phyloP scores from a whole-genome alignment of 257 asterid genomes.

The Solanum ossicruentum region DNA sequence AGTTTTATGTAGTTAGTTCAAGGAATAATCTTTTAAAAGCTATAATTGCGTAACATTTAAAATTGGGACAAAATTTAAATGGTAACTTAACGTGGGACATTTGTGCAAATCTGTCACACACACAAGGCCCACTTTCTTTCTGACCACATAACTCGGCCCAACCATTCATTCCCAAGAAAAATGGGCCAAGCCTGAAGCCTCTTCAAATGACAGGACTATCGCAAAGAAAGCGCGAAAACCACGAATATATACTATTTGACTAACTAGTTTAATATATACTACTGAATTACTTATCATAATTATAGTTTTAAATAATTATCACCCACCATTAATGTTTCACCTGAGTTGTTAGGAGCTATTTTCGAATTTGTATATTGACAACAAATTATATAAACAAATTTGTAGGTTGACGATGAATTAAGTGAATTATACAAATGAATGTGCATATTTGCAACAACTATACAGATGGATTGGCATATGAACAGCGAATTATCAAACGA shows the following conservation, averaged over 20 bases:
- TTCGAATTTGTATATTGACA: too few relatives aligned
- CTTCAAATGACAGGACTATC: not conserved
- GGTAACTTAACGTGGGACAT: not conserved
- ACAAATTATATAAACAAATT: too few relatives aligned
- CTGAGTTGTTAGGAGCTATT: too few relatives aligned
- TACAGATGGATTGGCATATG: too few relatives aligned
- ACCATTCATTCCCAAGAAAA: not conserved
- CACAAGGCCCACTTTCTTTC: not conserved
- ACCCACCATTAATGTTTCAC: too few relatives aligned
- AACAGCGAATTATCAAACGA: too few relatives aligned
- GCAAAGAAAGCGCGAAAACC: not conserved
- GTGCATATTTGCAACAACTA: too few relatives aligned
- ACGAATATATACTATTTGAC: fast-evolving
- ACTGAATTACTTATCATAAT: too few relatives aligned
- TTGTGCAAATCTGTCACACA: not conserved
- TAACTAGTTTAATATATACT: not conserved
- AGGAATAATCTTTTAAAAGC: too few relatives aligned
- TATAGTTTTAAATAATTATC: too few relatives aligned
- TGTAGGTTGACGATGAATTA: too few relatives aligned
- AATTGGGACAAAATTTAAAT: not conserved
- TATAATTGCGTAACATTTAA: not conserved
- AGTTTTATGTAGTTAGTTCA: not conserved
- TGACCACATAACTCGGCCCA: not conserved
- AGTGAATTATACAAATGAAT: too few relatives aligned
- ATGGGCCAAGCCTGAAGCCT: not conserved